Conservation (phyloP, 139 green algal species). For the Coelastrella sp. region DNA sequence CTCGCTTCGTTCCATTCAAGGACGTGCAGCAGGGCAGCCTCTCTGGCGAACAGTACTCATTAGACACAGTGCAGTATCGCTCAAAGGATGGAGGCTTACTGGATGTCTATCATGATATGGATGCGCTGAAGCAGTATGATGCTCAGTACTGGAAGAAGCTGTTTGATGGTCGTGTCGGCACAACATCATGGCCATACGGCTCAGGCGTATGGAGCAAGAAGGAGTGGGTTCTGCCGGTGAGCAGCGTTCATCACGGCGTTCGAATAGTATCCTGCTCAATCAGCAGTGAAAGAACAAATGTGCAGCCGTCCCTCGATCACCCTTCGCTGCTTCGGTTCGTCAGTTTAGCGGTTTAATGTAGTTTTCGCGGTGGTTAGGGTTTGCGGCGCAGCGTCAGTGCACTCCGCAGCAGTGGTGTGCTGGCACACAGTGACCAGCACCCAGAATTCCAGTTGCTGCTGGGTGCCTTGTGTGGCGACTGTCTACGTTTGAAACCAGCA, state of each 20-base stretch:
- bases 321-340: too few relatives aligned
- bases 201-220: constrained; percentile 99
- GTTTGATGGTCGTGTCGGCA: constrained; percentile 94
- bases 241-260: not conserved
- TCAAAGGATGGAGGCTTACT: constrained; percentile 88
- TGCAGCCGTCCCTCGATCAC: too few relatives aligned
- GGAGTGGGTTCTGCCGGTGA: constrained; percentile 97
- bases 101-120: constrained; percentile 98
- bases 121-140: constrained; percentile 87
- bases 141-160: constrained; percentile 94
- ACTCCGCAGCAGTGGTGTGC: too few relatives aligned
- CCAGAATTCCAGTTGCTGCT: too few relatives aligned
- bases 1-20: constrained; percentile 95
- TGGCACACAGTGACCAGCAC: too few relatives aligned
- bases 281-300: too few relatives aligned
- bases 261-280: too few relatives aligned
- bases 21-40: constrained; percentile 59
- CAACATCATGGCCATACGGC: constrained; percentile 96
- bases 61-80: constrained; percentile 96
- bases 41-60: constrained; percentile 88
- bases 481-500: too few relatives aligned
- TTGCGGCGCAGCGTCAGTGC: too few relatives aligned
- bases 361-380: too few relatives aligned
- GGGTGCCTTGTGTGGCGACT: too few relatives aligned
- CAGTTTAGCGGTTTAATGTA: too few relatives aligned